A percentile compares a stretch with the other conserved stretches of the same genome.
Evolutionary conservation across 2,329 filamentous ascomycete genomes (phyloP).

Genomic region (Trichoderma citrinoviride): DNA sequence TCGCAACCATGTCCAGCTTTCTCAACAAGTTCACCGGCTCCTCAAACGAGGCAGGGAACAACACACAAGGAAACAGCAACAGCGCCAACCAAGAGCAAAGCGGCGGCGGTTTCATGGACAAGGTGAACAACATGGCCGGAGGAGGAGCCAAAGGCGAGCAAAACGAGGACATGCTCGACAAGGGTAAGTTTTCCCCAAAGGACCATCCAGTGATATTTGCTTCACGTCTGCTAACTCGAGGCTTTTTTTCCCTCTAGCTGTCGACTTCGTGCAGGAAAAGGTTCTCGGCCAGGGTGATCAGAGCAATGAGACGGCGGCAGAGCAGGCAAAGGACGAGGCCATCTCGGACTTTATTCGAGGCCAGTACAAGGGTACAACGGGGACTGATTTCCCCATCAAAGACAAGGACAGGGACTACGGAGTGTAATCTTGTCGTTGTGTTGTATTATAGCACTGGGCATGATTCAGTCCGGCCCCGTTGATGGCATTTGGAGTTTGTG

Average conservation of each 20-base stretch:
- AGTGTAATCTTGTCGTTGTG: not conserved
- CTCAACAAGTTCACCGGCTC: conserved; percentile 17
- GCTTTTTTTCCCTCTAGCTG: conserved; percentile 45
- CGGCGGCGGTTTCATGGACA: conserved; percentile 61
- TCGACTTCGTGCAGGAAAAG: conserved; percentile 77
- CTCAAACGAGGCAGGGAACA: not conserved
- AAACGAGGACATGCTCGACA: conserved; percentile 80
- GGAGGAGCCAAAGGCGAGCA: conserved; percentile 73
- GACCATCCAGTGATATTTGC: too few relatives aligned
- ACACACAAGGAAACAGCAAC: not conserved
- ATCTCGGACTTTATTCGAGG: conserved; percentile 70
- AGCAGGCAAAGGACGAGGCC: conserved; percentile 81
- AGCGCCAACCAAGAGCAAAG: conserved; percentile 33
- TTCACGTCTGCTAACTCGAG: not conserved
- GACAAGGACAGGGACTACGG: conserved; percentile 53
- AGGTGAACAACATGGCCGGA: conserved; percentile 68
- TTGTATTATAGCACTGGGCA: not conserved
- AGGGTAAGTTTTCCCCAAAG: conserved; percentile 51
- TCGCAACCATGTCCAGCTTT: conserved; percentile 18
- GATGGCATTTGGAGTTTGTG: too few relatives aligned
- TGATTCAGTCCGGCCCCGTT: not conserved
- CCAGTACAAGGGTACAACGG: conserved; percentile 67
- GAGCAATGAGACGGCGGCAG: conserved; percentile 67
- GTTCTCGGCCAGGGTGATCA: conserved; percentile 68
- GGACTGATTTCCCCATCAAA: conserved; percentile 65